phyloP scores from a whole-genome alignment of 345 rosid genomes.

The Orychophragmus violaceus region DNA sequence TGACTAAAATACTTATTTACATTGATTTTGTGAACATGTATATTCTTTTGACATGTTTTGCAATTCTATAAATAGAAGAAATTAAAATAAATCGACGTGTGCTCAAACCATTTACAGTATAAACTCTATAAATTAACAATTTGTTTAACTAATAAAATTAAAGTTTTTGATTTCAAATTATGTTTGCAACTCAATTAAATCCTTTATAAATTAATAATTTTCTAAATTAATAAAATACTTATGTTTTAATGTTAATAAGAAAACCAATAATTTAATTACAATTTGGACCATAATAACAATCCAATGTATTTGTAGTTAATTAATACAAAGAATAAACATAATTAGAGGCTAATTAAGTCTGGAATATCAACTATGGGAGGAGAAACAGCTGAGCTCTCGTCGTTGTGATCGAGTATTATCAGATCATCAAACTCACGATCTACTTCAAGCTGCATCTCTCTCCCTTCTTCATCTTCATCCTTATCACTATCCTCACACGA shows the following conservation, averaged over 20 bases:
- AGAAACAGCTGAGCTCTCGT: not conserved
- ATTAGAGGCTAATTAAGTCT: slow-evolving; percentile 29
- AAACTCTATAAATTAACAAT: too few species aligned
- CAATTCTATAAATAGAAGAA: not conserved
- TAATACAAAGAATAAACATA: not conserved
- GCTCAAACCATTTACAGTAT: not conserved
- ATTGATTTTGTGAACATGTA: not conserved
- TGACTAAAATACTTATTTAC: not conserved
- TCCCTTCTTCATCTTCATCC: not conserved
- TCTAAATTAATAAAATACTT: too few species aligned
- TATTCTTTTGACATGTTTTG: not conserved
- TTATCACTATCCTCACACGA: not conserved
- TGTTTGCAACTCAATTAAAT: too few species aligned
- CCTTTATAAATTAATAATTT: too few species aligned
- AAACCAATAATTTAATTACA: too few species aligned
- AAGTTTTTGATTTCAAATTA: too few species aligned
- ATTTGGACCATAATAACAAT: not conserved
- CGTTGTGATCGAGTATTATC: slow-evolving; percentile 9
- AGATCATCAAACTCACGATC: slow-evolving; percentile 6
- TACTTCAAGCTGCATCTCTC: not conserved
- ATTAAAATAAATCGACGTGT: too few species aligned
- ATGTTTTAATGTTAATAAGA: too few species aligned
- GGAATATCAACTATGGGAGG: slow-evolving; percentile 14
- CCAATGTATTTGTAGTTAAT: not conserved
- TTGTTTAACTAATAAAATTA: too few species aligned